phyloP scores from a whole-genome alignment of 2,329 filamentous ascomycete species.

The Sarocladium brachiariae region DNA sequence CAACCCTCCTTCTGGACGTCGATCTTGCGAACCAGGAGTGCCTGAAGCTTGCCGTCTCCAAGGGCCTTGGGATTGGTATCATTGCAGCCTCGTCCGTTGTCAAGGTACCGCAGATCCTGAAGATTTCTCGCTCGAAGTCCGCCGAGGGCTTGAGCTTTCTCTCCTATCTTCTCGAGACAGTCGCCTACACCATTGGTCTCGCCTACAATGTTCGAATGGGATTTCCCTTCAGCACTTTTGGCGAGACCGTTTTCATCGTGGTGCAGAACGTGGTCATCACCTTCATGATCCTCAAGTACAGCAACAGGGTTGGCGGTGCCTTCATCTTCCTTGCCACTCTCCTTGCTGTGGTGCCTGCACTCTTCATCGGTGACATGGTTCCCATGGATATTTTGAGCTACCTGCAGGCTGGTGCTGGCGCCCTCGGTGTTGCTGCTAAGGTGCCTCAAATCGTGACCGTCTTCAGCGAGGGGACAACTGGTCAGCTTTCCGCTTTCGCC shows the following conservation, averaged over 20 bases:
- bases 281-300: constrained; percentile 78
- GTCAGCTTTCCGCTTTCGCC: constrained; percentile 92
- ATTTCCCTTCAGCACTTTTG: constrained; percentile 94
- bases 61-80: constrained; percentile 88
- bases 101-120: constrained; percentile 95
- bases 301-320: constrained; percentile 59
- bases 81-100: constrained; percentile 84
- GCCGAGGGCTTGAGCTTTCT: constrained; percentile 82
- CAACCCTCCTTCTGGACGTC: constrained; percentile 76
- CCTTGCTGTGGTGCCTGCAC: constrained; percentile 58
- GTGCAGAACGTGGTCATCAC: constrained; percentile 89
- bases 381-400: constrained; percentile 62
- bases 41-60: constrained; percentile 84
- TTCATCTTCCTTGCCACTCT: constrained; percentile 74
- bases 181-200: constrained; percentile 78
- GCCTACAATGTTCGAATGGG: constrained; percentile 87
- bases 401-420: constrained; percentile 77
- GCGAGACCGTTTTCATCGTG: constrained; percentile 87
- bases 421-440: constrained; percentile 82
- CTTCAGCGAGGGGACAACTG: constrained; percentile 77
- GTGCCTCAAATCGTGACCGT: constrained; percentile 87
- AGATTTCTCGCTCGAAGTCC: constrained; percentile 75
- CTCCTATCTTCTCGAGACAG: constrained; percentile 87
- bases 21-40: constrained; percentile 71
- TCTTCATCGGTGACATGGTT: constrained; percentile 62